phyloP scores from a whole-genome alignment of 257 asterid genomes.

The Craterostigma plantagineum region DNA sequence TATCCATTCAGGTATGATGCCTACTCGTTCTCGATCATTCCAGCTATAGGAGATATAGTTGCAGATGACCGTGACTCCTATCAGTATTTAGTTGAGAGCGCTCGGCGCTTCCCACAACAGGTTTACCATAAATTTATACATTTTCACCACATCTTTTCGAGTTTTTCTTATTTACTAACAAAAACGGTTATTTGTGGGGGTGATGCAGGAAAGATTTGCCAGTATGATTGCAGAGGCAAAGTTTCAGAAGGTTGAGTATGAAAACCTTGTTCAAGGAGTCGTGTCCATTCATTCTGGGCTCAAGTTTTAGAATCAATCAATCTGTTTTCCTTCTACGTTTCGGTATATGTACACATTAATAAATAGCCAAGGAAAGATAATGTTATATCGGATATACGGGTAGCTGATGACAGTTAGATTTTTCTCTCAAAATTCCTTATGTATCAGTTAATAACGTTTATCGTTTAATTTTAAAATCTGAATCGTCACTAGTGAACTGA shows the following conservation, averaged over 20 bases:
- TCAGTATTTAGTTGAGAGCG: conserved; percentile 74
- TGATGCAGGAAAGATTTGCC: conserved; percentile 60
- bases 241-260: conserved; percentile 85
- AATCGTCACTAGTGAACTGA: no score
- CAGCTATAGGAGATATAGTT: conserved; percentile 64
- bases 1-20: conserved; percentile 53
- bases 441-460: no score
- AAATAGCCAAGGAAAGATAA: no score
- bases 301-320: conserved; percentile 26
- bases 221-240: conserved; percentile 80
- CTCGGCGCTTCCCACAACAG: conserved; percentile 85
- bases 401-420: no score
- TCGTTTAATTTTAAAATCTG: no score
- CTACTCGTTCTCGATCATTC: conserved; percentile 84
- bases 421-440: no score
- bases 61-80: conserved; percentile 84
- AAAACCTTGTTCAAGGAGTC: conserved; percentile 91
- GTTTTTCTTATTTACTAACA: background rate
- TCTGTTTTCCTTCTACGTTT: no score
- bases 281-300: conserved; percentile 82
- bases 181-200: background rate
- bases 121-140: no score
- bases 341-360: no score
- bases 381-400: no score
- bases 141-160: background rate